Evolutionary conservation across 2,329 filamentous ascomycete species (phyloP), one percentile per base, ranked within the genome.

Genomic region (Teratosphaeria destructans): DNA sequence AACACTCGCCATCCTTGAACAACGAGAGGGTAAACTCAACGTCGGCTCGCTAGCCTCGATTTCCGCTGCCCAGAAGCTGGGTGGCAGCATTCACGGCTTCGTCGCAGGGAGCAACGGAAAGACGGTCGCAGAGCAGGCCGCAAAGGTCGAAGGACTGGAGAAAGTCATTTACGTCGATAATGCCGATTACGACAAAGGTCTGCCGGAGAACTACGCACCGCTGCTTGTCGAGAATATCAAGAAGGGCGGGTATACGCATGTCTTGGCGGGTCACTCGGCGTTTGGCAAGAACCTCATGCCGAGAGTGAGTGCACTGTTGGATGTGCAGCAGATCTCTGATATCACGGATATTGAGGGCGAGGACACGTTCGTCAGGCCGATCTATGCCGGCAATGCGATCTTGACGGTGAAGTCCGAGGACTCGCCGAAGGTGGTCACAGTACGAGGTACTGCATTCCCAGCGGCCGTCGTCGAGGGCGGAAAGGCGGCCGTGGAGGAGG

Each of bases 371-470:
- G 88, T 96, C 59, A 88, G 94, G 60, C 93, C 94, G 32, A 96
- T 99, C 71, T 99, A 99, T 74, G 94, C 94, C 60, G 94, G 94
- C 59, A 99, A 99, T 72, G 94, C 93, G 55, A 96, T 99, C 71
- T 85, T 95, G 39, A 99, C 94, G 10, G 92, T 99, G 61, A 89
- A 97, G 76, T 96, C 91, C 2, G 84, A 83, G 63, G 94, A 99
- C 71, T 73, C 81, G 16, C 84, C 90, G 74, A 99, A 97, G 78
- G 73, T 97, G 58, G 83, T 99, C 69, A 99, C 94, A 39, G 88
- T 97, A 64, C 88, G 94, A 71, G 92, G 91, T 64, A 97, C 94
- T 3, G 89, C 94, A 0, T 99, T 99, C 78, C 82, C 90, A 34
- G 82, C 88, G 49, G 85, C 88, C 14, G 83, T 86, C 63, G 78